Percentiles rank a stretch among this genome's conserved stretches.
These are phyloP conservation scores for Rhododendron simsii DNA, from an alignment of 148 eudicot species.

Conservation along the genomic window DNA sequence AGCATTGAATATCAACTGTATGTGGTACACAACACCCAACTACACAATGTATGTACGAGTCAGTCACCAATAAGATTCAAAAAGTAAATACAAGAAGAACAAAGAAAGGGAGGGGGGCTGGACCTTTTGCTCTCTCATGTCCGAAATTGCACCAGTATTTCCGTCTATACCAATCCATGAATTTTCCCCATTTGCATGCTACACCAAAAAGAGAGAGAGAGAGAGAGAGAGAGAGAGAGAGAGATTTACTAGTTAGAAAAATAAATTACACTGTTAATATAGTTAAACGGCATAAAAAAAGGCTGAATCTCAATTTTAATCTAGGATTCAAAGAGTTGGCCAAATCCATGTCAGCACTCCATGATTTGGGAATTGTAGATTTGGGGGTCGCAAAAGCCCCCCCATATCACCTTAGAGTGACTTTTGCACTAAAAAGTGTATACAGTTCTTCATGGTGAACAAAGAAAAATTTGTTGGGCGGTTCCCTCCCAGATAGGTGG, in stretches of 20 bases:
- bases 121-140: conserved; percentile 88
- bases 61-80: neutral
- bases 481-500: neutral
- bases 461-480: neutral
- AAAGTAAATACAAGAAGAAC: neutral
- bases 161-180: conserved; percentile 98
- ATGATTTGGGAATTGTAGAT: neutral
- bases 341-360: neutral
- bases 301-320: neutral
- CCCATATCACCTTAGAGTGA: neutral
- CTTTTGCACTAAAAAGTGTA: neutral
- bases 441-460: neutral
- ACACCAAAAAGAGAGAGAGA: neutral
- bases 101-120: neutral
- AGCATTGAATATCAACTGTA: neutral
- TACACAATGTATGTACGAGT: neutral
- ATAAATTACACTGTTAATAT: neutral
- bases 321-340: neutral
- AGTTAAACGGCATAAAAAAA: neutral
- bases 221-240: too few relatives aligned
- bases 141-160: conserved; percentile 78
- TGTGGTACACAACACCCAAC: neutral
- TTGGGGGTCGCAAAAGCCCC: neutral
- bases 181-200: conserved; percentile 96
- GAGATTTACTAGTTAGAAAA: too few relatives aligned